phyloP scores from a whole-genome alignment of 805 yeast genomes.

The Zygosaccharomyces pseudorouxii region DNA sequence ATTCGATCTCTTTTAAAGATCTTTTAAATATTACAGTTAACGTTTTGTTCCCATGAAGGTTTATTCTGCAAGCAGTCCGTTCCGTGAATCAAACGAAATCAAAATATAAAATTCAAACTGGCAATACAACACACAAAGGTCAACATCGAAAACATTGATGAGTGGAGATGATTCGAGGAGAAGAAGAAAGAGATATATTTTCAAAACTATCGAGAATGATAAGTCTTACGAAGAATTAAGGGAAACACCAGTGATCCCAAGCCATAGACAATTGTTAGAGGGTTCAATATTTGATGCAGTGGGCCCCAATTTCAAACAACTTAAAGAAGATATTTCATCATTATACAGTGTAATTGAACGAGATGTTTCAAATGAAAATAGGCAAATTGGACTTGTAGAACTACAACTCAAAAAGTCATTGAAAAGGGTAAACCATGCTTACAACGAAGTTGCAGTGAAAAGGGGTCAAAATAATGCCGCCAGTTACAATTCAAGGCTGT shows the following conservation, averaged over 20 bases:
- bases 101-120: not conserved
- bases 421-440: conserved; percentile 22
- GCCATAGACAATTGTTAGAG: conserved; percentile 15
- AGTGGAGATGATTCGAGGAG: not conserved
- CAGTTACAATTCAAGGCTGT: conserved; percentile 9
- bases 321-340: conserved; percentile 18
- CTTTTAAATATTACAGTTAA: not conserved
- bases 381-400: conserved; percentile 28
- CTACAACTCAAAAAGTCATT: conserved; percentile 21
- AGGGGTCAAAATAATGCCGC: conserved; percentile 15
- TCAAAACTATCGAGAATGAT: conserved; percentile 13
- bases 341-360: conserved; percentile 24
- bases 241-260: conserved; percentile 14
- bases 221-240: conserved; percentile 19
- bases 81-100: too few relatives aligned
- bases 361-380: conserved; percentile 32
- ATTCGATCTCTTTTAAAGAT: not conserved
- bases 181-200: conserved; percentile 9
- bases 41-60: not conserved
- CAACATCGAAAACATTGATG: not conserved
- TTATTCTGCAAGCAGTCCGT: too few relatives aligned
- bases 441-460: conserved; percentile 12
- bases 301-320: conserved; percentile 21
- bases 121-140: not conserved
- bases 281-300: conserved; percentile 26